These are phyloP conservation scores for Ajuga chamaepitys DNA, from an alignment of 257 asterid species.

Conservation along the genomic window DNA sequence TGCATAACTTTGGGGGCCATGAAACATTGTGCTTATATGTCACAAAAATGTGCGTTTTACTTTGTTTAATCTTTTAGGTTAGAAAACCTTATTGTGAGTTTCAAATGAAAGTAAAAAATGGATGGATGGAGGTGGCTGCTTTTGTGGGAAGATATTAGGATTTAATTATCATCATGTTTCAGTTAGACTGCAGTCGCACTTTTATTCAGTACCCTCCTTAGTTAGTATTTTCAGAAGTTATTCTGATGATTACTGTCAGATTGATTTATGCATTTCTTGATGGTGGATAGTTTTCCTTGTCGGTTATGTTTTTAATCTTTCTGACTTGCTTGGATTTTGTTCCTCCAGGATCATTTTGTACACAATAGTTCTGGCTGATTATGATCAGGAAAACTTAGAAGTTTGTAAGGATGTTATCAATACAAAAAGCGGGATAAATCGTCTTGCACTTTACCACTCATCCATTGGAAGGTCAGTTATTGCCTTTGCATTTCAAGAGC, in stretches of 20 bases:
- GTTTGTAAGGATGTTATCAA: conserved; percentile 44
- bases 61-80: background rate
- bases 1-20: background rate
- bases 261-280: background rate
- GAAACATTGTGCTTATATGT: background rate
- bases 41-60: no score
- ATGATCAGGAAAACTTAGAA: conserved; percentile 58
- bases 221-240: background rate
- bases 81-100: background rate
- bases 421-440: conserved; percentile 64
- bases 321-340: conserved; percentile 7
- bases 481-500: conserved; percentile 1
- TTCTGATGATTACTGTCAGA: background rate
- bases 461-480: conserved; percentile 78
- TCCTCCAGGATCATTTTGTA: conserved; percentile 63
- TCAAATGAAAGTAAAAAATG: no score
- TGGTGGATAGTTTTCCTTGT: background rate
- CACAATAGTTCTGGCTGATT: conserved; percentile 69
- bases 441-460: conserved; percentile 65
- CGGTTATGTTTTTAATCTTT: background rate
- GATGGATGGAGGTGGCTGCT: no score
- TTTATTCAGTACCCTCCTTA: background rate
- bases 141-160: background rate
- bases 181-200: background rate
- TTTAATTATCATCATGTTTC: background rate